Base-by-base conservation (phyloP, 1,284 basidiomycete species). In the Trichosporon sp. region DNA sequence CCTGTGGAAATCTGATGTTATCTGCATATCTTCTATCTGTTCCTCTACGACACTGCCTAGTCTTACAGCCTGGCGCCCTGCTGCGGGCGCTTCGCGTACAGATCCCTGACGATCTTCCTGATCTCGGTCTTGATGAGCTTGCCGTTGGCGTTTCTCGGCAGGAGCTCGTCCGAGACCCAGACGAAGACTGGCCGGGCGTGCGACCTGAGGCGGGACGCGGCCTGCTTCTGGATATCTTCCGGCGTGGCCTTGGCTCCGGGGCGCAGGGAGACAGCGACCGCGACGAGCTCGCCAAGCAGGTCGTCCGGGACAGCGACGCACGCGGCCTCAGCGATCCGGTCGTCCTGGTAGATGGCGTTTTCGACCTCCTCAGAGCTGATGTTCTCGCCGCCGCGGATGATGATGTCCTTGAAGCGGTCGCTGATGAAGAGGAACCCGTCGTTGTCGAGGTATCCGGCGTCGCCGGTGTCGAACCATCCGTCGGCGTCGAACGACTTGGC, bases 381-480 rank as follows among this genome's bases (percentile, higher is more conserved):
- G 58, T 78, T 78, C 65, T 78, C 77, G 9, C 76, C 77, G 19
- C 76, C 76, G 9, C 76, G 73, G 32, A 78, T 77, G 52, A 78
- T 77, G 46, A 78, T 73, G 63, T 78, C 77, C 58, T 67, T 67
- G 62, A 62, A 40, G 3, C 77, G 65, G 61, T 78, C 77, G 27
- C 71, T 69, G 60, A 78, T 71, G 59, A 71, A 76, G 23, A 76
- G 27, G 64, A 74, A 77, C 0, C 75, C 77, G 1, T 77, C 76
- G 9, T 67, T 58, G 61, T 76, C 76, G 9, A 77, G 57, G 52
- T 57, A 71, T 1, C 69, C 77, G 1, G 69, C 64, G 69, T 78
- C 77, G 10, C 76, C 77, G 13, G 77, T 74, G 63, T 78, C 73
- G 14, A 78, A 61, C 77, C 77, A 78, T 14, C 76, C 76, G 19